Evolutionary conservation across 179 eudicot species (phyloP).

Genomic region (Corrigiola litoralis): DNA sequence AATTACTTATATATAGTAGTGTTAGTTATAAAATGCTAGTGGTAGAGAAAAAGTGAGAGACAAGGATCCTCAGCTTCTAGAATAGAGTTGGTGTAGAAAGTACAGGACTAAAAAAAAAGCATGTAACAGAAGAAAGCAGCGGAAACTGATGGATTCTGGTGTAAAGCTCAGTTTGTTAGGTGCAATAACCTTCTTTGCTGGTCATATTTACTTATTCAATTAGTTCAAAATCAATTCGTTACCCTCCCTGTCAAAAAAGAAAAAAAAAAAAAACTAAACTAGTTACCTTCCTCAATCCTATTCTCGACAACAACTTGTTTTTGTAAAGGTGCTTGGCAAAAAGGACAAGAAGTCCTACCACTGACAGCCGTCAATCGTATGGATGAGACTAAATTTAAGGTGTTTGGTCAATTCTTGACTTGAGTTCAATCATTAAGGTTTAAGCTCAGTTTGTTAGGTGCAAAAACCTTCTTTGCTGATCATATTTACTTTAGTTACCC

Average conservation of each 20-base stretch:
- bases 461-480: not conserved
- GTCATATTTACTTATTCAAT: not conserved
- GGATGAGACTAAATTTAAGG: not conserved
- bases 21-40: not conserved
- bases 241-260: too few species aligned
- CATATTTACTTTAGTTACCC: not conserved
- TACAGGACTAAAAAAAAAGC: not conserved
- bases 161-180: too few species aligned
- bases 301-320: not conserved
- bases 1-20: not conserved
- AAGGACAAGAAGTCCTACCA: not conserved
- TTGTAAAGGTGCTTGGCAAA: not conserved
- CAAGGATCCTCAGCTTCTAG: slow-evolving; percentile 5
- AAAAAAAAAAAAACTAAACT: too few species aligned
- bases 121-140: not conserved
- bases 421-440: not conserved
- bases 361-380: not conserved
- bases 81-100: slow-evolving; percentile 14
- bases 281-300: not conserved
- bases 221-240: too few species aligned
- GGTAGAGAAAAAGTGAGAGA: not conserved
- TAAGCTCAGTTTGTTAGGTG: too few species aligned
- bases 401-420: not conserved
- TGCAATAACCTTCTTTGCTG: not conserved
- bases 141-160: not conserved